These are phyloP conservation scores for Anacardium occidentale DNA, from an alignment of 345 rosid species.

Conservation along the genomic window DNA sequence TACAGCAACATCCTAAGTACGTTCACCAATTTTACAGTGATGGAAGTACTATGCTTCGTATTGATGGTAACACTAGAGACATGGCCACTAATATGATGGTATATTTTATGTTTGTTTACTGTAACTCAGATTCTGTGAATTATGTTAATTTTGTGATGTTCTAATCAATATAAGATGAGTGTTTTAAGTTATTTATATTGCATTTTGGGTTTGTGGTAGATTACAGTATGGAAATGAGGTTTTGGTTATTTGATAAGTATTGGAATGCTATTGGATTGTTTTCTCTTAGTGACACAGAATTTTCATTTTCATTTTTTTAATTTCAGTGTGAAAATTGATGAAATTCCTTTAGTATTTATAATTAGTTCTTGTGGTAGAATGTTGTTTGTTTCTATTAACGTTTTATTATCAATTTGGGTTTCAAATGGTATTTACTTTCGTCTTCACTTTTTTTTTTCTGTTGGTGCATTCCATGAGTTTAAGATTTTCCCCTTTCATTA, in stretches of 20 bases:
- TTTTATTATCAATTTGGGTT: not conserved
- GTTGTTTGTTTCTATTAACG: not conserved
- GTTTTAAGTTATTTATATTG: not conserved
- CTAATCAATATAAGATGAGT: not conserved
- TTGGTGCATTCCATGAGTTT: not conserved
- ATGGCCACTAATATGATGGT: conserved; percentile 47
- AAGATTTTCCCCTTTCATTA: not conserved
- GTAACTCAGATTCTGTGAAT: not conserved
- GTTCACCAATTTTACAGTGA: conserved; percentile 49
- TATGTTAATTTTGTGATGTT: not conserved
- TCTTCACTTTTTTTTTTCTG: not conserved
- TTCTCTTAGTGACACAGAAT: not conserved
- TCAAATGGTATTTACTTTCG: not conserved
- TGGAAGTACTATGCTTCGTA: conserved; percentile 46
- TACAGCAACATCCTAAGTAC: conserved; percentile 42
- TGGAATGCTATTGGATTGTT: not conserved
- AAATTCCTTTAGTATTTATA: not conserved
- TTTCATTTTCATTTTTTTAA: not conserved
- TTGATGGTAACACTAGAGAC: conserved; percentile 39
- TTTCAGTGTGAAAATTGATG: too few relatives aligned
- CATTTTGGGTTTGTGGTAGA: too few relatives aligned
- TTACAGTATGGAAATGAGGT: not conserved
- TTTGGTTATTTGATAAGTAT: not conserved
- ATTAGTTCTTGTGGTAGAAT: not conserved
- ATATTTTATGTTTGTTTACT: not conserved